Conservation (phyloP, 2,329 filamentous ascomycete species). For the Aspergillus puulaauensis region DNA sequence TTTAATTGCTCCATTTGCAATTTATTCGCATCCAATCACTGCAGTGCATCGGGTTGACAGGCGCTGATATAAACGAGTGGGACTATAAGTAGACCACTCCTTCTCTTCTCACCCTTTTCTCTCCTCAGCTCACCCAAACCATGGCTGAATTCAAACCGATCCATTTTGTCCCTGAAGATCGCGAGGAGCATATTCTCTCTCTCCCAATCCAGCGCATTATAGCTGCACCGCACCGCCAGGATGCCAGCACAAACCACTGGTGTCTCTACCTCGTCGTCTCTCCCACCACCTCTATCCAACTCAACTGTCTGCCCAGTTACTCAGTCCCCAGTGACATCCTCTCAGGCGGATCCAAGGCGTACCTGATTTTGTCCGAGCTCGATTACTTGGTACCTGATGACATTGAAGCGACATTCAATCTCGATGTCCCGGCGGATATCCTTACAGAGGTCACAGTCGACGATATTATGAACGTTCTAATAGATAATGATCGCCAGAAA, state of each 20-base stretch:
- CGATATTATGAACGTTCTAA: slow-evolving; percentile 6
- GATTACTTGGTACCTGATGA: neutral
- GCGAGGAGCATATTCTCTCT: slow-evolving; percentile 11
- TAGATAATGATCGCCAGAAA: slow-evolving; percentile 18
- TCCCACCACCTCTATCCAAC: slow-evolving; percentile 22
- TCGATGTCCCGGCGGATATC: slow-evolving; percentile 5
- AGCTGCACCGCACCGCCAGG: slow-evolving; percentile 13
- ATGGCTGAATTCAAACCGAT: neutral
- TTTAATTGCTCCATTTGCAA: too few species aligned
- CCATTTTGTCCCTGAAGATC: slow-evolving; percentile 12
- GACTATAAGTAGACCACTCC: too few species aligned
- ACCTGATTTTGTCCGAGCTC: slow-evolving; percentile 19
- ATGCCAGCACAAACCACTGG: slow-evolving; percentile 19
- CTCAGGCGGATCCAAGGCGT: slow-evolving; percentile 21
- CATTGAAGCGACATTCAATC: slow-evolving; percentile 7
- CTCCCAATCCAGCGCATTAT: slow-evolving; percentile 3
- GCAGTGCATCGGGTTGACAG: too few species aligned
- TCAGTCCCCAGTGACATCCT: slow-evolving; percentile 17
- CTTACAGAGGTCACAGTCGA: slow-evolving; percentile 1
- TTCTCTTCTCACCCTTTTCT: too few species aligned
- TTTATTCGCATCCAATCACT: too few species aligned
- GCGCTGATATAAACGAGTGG: too few species aligned
- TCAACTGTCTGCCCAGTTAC: slow-evolving; percentile 25
- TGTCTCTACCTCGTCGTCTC: slow-evolving; percentile 21
- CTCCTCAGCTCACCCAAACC: too few species aligned